Conservation (phyloP, 1,284 basidiomycete species). For the Apiotrichum akiyoshidainum region DNA sequence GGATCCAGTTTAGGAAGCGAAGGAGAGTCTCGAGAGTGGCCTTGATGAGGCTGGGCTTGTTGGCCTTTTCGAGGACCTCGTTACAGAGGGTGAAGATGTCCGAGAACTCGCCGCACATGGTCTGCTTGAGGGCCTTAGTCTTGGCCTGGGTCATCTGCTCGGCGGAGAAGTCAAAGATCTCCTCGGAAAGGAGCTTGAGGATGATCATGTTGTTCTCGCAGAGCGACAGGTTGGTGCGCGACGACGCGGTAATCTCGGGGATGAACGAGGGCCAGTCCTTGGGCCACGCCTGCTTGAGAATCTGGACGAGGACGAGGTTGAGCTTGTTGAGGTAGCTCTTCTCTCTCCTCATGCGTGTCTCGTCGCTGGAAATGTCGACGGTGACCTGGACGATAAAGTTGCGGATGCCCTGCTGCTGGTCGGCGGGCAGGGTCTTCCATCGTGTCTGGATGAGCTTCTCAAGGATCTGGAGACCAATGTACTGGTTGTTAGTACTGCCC, state of each 20-base stretch:
- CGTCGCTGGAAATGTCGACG: constrained; percentile 88
- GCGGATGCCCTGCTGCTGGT: constrained; percentile 90
- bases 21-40: constrained; percentile 94
- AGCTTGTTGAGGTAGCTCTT: constrained; percentile 97
- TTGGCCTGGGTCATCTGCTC: constrained; percentile 99
- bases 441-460: constrained; percentile 90
- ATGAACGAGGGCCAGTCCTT: constrained; percentile 99
- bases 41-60: constrained; percentile 91
- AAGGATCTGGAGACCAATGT: constrained; percentile 89
- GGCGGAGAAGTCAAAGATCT: constrained; percentile 98
- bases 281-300: constrained; percentile 99
- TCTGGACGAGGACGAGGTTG: constrained; percentile 93
- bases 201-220: constrained; percentile 99
- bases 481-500: constrained; percentile 55
- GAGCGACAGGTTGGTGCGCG: constrained; percentile 89
- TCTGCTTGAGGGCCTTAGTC: constrained; percentile 95
- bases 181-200: constrained; percentile 93
- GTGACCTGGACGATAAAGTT: constrained; percentile 96
- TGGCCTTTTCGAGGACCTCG: constrained; percentile 96
- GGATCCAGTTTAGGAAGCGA: constrained; percentile 99
- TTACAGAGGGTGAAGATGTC: constrained; percentile 94
- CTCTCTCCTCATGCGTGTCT: constrained; percentile 78
- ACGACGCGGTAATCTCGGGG: constrained; percentile 93
- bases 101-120: constrained; percentile 94
- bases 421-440: constrained; percentile 94